phyloP scores from a whole-genome alignment of 2,329 filamentous ascomycete species.

The Huntiella decipiens region DNA sequence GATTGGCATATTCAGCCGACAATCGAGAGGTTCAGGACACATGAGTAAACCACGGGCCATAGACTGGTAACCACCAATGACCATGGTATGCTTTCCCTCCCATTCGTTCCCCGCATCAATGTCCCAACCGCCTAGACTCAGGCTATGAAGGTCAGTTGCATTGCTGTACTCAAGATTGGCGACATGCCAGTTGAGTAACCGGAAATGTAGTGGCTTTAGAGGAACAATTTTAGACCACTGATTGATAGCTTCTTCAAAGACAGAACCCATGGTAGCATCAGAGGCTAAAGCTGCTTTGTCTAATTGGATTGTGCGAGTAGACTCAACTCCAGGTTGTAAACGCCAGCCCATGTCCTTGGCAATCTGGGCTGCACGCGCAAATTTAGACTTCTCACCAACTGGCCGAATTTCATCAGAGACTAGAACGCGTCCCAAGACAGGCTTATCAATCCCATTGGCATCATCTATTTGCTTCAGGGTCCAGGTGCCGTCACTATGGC shows the following conservation, averaged over 20 bases:
- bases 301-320: conserved; percentile 52
- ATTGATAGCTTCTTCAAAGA: conserved; percentile 75
- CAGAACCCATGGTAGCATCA: conserved; percentile 65
- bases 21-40: conserved; percentile 55
- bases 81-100: conserved; percentile 82
- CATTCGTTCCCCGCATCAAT: conserved; percentile 97
- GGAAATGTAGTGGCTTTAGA: conserved; percentile 67
- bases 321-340: conserved; percentile 42
- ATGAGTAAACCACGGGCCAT: conserved; percentile 73
- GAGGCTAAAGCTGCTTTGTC: conserved; percentile 42
- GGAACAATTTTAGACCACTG: conserved; percentile 76
- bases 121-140: conserved; percentile 86
- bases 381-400: conserved; percentile 9
- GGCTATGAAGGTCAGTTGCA: conserved; percentile 65
- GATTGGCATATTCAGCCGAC: conserved; percentile 56
- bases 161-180: conserved; percentile 98
- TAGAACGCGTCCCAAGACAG: not conserved
- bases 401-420: conserved; percentile 5
- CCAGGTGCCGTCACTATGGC: conserved; percentile 40
- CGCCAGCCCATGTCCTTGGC: conserved; percentile 70
- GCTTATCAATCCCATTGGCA: conserved; percentile 21
- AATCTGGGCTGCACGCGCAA: conserved; percentile 43
- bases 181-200: conserved; percentile 92
- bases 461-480: conserved; percentile 41
- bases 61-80: conserved; percentile 84